Base-by-base conservation (phyloP, 2,329 filamentous ascomycete species). In the Ophiocordyceps australis region DNA sequence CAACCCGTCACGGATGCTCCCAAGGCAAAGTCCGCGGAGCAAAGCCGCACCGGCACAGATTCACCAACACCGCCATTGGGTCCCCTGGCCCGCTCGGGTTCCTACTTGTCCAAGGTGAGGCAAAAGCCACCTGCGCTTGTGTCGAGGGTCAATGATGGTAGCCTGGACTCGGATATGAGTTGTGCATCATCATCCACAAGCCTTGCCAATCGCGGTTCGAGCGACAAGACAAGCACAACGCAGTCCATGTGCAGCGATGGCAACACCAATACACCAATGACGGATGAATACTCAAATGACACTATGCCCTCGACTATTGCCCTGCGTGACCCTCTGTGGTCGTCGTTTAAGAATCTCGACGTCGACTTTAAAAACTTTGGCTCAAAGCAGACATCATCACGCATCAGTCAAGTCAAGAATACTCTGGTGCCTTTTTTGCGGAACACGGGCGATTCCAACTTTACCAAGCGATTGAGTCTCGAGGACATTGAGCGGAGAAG, bases 401-500 rank as follows among this genome's bases (percentile, higher is more conserved):
- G 82, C 42, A 77, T 81, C 34, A 74, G 71, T 34, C 65, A 85
- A 23, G 65, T 93, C 29, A 73, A 82, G 19, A 62, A 62, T 7
- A 61, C 66, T 1, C 59, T 93, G 4, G 50, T 92, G 12, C 79
- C 82, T 0, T 92, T 93, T 39, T 54, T 94, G 22, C 65, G 70
- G 30, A 72, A 65, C 26, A 74, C 83, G 38, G 64, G 66, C 31
- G 54, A 64, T 18, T 74, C 86, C 40, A 54, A 67, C 2, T 81
- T 78, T 7, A 75, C 69, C 38, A 54, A 50, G 31, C 44, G 45
- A 11, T 56, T 93, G 23, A 57, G 66, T n/a, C 62, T 80, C 3
- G 81, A 92, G 51, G 81, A 92, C 43, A 51, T 93, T 23, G 83
- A 94, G 40, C 67, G 77, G 19, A 66, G 85, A 31, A 67, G 77